Evolutionary conservation across 2,329 filamentous ascomycete species (phyloP).

Genomic region (Ceratocystis cubensis): DNA sequence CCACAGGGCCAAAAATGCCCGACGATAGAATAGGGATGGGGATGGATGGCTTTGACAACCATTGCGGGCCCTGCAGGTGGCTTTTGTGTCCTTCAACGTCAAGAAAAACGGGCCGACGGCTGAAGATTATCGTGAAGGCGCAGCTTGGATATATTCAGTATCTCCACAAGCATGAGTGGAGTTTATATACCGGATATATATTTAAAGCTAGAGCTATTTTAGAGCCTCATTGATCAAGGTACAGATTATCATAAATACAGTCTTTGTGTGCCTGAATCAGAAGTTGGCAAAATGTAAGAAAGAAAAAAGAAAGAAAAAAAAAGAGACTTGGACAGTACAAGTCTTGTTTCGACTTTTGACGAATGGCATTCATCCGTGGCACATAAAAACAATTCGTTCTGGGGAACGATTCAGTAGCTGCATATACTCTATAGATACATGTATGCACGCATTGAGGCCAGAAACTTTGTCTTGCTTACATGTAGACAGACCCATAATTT

Average conservation of each 20-base stretch:
- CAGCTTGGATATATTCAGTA: background rate
- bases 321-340: background rate
- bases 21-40: background rate
- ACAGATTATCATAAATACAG: background rate
- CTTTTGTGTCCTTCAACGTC: background rate
- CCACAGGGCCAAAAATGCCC: background rate
- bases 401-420: background rate
- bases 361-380: too few relatives aligned
- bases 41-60: background rate
- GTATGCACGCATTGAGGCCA: constrained; percentile 1
- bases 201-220: too few relatives aligned
- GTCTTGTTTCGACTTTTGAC: background rate
- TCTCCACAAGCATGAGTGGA: too few relatives aligned
- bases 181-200: too few relatives aligned
- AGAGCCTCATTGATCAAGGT: too few relatives aligned
- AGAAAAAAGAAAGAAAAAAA: background rate
- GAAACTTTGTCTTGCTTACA: background rate
- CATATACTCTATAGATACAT: background rate
- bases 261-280: background rate
- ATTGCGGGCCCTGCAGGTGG: background rate
- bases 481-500: background rate
- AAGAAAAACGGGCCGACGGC: background rate
- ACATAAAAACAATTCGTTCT: background rate
- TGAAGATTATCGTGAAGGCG: background rate
- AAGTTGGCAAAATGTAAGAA: background rate